Base-by-base conservation (phyloP, 495 filamentous ascomycete genomes). In the Neurospora discreta region DNA sequence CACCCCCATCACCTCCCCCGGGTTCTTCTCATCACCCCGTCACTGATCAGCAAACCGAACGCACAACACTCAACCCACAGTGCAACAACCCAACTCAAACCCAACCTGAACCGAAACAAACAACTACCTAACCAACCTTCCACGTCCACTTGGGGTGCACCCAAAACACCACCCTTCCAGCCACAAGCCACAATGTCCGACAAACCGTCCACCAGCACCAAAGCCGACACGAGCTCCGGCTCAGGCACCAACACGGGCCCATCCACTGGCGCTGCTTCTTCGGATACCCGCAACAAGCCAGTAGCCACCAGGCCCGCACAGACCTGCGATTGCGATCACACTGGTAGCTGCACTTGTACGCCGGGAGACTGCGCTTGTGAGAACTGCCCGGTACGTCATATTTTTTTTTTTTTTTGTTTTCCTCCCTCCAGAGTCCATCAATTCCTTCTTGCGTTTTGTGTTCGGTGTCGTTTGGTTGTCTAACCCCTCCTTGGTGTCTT, bases 361-460 rank as follows among this genome's bases (percentile, higher is more conserved):
- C 5, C 68, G 69, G 76, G 76, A 1, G 42, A 75, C 58, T 78
- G 76, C 74, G 74, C 75, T 23, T 78, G 76, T 33, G 38, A 72
- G 8, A 75, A 73, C 43, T 78, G 76, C 73, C 73, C 75, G 6
- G 75, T 75, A 69, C 11, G 39, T 39, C 11, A 9, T 0, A 3
- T 39, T 10, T 11, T 1, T 39, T 9, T 39, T 9, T 39, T 2
- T 9, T 10, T 9, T 3, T 9, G 8, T 39, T 9, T 39, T 9
- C 11, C 15, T 38, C 33, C n/a, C 18, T 30, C 33, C 4, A 36
- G 33, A 0, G 6, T 36, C 33, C 33, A 36, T 36, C 33, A 3
- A 36, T 36, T 36, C 33, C 0, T 36, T 5, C 33, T 36, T 36
- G 33, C 33, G 33, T 36, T 36, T 36, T 36, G 33, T 36, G 33